Conservation (phyloP, 306 rosid species). For the Sindora glabra region DNA sequence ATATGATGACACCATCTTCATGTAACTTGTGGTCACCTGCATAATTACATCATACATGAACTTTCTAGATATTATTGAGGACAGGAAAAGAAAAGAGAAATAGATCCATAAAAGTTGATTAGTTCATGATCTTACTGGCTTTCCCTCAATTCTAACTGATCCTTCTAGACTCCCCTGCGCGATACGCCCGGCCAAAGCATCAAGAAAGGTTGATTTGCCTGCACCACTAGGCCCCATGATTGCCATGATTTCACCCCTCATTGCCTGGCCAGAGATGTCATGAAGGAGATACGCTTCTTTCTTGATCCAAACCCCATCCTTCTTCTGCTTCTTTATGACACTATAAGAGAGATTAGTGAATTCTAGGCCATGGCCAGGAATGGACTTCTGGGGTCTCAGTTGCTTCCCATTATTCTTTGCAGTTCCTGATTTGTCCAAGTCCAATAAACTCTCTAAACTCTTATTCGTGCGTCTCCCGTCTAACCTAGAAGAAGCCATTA, state of each 20-base stretch:
- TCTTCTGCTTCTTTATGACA: slow-evolving; percentile 56
- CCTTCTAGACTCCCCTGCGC: slow-evolving; percentile 82
- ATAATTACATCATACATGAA: not conserved
- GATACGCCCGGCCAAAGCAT: slow-evolving; percentile 78
- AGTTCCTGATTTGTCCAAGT: slow-evolving; percentile 32
- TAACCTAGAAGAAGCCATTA: slow-evolving; percentile 35
- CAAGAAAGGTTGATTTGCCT: slow-evolving; percentile 92
- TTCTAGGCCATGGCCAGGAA: slow-evolving; percentile 60
- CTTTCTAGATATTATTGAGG: too few relatives aligned
- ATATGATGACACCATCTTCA: slow-evolving; percentile 90
- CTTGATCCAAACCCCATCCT: slow-evolving; percentile 65
- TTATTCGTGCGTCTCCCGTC: slow-evolving; percentile 27
- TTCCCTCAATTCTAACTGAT: slow-evolving; percentile 69
- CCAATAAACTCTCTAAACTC: slow-evolving; percentile 57
- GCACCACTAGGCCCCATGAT: slow-evolving; percentile 97
- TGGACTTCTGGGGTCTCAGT: slow-evolving; percentile 22
- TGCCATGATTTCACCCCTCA: slow-evolving; percentile 71
- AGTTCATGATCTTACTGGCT: slow-evolving; percentile 30
- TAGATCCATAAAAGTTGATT: too few relatives aligned
- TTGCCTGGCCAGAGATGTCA: slow-evolving; percentile 77
- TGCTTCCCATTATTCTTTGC: slow-evolving; percentile 13
- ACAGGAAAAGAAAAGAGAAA: too few relatives aligned
- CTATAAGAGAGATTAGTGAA: slow-evolving; percentile 60
- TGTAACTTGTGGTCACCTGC: slow-evolving; percentile 78
- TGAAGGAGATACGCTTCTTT: slow-evolving; percentile 68